Percentiles rank a stretch among this genome's conserved stretches.
Evolutionary conservation across 345 rosid species (phyloP).

Genomic region (Ricinus communis): DNA sequence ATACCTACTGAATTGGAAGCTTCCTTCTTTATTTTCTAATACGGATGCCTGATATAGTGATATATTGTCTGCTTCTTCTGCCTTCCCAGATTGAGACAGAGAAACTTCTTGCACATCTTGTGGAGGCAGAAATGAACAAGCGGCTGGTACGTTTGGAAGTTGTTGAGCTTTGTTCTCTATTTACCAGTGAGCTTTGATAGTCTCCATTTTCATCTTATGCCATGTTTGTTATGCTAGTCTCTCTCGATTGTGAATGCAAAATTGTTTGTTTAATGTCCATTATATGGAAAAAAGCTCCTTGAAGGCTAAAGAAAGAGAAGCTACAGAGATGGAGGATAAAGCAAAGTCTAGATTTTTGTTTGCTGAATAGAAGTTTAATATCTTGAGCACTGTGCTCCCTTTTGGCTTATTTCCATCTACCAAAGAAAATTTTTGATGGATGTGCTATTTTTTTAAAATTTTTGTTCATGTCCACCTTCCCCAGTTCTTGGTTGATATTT

Average conservation of each 20-base stretch:
- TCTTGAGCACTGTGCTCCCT: background rate
- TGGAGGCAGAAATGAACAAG: constrained; percentile 91
- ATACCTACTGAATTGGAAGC: constrained; percentile 2
- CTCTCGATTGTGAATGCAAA: background rate
- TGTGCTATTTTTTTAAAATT: background rate
- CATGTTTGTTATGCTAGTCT: background rate
- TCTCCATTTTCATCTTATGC: background rate
- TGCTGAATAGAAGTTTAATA: background rate
- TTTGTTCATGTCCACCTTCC: background rate
- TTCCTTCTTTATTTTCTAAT: background rate
- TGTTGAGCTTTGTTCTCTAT: background rate
- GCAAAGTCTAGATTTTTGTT: background rate
- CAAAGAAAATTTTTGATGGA: background rate
- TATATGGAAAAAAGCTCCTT: background rate
- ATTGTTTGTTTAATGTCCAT: background rate
- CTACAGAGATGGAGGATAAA: background rate
- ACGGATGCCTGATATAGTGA: constrained; percentile 20
- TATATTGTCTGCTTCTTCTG: constrained; percentile 22
- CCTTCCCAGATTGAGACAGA: constrained; percentile 84
- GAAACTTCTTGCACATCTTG: constrained; percentile 95
- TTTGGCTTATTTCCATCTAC: background rate
- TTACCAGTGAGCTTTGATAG: background rate
- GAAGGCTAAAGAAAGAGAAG: background rate
- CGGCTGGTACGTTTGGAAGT: constrained; percentile 53
- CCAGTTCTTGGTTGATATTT: background rate